Evolutionary conservation across 306 rosid genomes (phyloP).

Genomic region (Castanea mollissima): DNA sequence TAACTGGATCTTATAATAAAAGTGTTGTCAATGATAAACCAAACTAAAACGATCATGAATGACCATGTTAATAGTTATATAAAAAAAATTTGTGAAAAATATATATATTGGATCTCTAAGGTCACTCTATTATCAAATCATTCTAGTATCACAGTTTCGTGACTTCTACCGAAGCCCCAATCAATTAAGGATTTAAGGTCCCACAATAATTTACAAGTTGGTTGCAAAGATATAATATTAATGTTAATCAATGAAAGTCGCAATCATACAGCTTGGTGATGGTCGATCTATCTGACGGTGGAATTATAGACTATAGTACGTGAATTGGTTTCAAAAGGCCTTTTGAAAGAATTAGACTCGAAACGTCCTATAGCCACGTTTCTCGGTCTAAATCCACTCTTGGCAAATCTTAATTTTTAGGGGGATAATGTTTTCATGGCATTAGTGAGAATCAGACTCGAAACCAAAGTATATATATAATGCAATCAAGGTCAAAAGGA

Average conservation of each 20-base stretch:
- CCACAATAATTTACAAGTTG: conserved; percentile 34
- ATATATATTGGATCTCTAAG: no score
- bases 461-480: no score
- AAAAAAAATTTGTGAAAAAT: no score
- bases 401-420: neutral
- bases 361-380: no score
- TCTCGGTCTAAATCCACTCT: no score
- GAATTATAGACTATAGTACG: conserved; percentile 2
- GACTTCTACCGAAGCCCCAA: conserved; percentile 23
- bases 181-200: conserved; percentile 23
- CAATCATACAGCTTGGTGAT: conserved; percentile 46
- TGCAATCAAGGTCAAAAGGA: conserved; percentile 23
- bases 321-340: neutral
- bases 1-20: no score
- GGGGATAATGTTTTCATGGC: no score
- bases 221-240: conserved; percentile 33
- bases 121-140: no score
- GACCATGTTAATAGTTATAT: no score
- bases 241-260: conserved; percentile 39
- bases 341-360: no score
- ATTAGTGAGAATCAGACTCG: no score
- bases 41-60: no score
- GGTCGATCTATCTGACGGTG: conserved; percentile 21
- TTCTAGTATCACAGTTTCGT: neutral
- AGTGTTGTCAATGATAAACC: accelerated